Conservation (phyloP, 75 land plant species). For the Selaginella tamariscina region DNA sequence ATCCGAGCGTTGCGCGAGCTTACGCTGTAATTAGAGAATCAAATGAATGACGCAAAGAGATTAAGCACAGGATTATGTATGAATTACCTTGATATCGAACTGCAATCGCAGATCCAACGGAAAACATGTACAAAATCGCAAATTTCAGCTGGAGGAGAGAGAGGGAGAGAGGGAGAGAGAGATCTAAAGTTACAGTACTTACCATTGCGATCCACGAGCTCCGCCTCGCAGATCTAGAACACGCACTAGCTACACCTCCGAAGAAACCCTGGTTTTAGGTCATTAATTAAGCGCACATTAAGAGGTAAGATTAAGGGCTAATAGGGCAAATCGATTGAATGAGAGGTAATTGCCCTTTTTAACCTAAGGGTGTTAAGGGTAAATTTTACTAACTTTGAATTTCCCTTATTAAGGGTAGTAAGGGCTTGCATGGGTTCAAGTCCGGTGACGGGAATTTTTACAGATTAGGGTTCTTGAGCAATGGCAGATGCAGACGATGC, state of each 20-base stretch:
- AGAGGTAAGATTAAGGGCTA: no score
- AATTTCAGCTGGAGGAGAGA: neutral
- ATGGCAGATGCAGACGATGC: conserved; percentile 44
- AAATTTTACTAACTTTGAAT: no score
- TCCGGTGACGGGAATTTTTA: no score
- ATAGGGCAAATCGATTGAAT: no score
- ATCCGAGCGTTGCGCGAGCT: conserved; percentile 85
- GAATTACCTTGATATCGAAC: conserved; percentile 58
- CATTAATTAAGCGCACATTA: no score
- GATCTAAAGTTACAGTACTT: no score
- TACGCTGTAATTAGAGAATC: conserved; percentile 52
- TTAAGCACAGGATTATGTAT: neutral
- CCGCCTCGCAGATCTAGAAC: neutral
- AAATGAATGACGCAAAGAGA: neutral
- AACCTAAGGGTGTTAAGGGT: no score
- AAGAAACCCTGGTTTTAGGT: no score
- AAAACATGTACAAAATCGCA: neutral
- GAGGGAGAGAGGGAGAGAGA: neutral
- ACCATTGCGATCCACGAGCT: neutral
- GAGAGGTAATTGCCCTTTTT: no score
- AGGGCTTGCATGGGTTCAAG: neutral
- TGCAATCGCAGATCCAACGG: conserved; percentile 30
- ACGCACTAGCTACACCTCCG: neutral
- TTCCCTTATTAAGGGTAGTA: neutral
- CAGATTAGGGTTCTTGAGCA: neutral